Conservation (phyloP, 1,139 yeast genomes). For the Petasospora fabianii region DNA sequence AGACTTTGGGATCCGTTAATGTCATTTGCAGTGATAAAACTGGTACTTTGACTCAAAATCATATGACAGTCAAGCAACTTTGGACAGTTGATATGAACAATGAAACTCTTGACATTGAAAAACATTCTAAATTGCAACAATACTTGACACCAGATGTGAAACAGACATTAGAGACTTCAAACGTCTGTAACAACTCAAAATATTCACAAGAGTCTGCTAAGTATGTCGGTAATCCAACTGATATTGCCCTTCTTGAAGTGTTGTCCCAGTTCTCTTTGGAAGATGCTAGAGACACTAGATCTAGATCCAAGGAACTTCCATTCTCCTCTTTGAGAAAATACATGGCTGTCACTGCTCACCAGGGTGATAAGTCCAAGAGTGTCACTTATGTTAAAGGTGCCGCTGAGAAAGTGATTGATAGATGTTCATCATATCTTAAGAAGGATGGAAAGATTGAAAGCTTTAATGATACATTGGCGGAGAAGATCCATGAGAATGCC, state of each 20-base stretch:
- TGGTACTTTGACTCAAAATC: constrained; percentile 91
- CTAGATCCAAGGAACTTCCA: constrained; percentile 70
- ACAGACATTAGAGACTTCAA: constrained; percentile 62
- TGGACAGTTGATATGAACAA: constrained; percentile 77
- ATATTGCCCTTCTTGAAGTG: constrained; percentile 80
- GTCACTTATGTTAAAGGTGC: constrained; percentile 85
- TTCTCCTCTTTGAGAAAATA: constrained; percentile 81
- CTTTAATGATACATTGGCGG: constrained; percentile 48
- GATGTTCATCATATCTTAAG: constrained; percentile 58
- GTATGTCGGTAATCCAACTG: constrained; percentile 89
- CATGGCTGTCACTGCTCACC: constrained; percentile 67
- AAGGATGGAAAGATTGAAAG: constrained; percentile 50
- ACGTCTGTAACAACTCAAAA: constrained; percentile 77
- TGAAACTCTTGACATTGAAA: constrained; percentile 49
- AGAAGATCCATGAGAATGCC: constrained; percentile 51
- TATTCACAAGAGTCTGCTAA: constrained; percentile 67
- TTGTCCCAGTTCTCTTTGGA: constrained; percentile 66
- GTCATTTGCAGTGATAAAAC: constrained; percentile 95
- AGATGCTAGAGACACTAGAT: constrained; percentile 59
- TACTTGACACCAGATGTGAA: constrained; percentile 50
- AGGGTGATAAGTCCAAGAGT: constrained; percentile 54
- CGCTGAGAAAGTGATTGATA: constrained; percentile 63
- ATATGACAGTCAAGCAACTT: constrained; percentile 83
- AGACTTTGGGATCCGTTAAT: constrained; percentile 91
- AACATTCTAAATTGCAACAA: constrained; percentile 40